These are phyloP conservation scores for Litsea cubeba DNA, from an alignment of 164 flowering plant species.

Conservation along the genomic window DNA sequence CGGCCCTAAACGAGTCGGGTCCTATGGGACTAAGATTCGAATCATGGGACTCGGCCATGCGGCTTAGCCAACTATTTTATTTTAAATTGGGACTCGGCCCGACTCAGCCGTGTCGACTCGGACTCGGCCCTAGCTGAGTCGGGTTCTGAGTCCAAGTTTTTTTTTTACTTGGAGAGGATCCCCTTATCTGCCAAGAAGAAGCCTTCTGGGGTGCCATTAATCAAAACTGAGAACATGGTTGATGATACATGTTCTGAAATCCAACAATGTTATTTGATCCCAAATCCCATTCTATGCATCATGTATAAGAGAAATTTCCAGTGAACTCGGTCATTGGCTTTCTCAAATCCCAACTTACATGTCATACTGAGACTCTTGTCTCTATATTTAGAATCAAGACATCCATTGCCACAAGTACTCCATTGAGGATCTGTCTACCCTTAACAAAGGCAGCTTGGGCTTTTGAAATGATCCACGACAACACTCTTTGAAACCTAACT, in stretches of 20 bases:
- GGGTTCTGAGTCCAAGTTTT: too few species aligned
- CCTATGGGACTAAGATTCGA: too few species aligned
- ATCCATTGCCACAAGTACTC: background rate
- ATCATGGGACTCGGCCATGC: too few species aligned
- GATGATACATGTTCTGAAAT: background rate
- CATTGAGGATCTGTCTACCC: background rate
- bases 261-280: background rate
- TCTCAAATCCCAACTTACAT: background rate
- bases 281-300: background rate
- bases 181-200: too few species aligned
- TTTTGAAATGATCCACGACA: background rate
- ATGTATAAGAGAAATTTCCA: background rate
- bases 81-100: too few species aligned
- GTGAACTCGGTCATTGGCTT: background rate
- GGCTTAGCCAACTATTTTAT: too few species aligned
- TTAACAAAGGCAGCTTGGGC: background rate
- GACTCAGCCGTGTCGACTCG: too few species aligned
- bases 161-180: background rate
- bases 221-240: background rate
- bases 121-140: too few species aligned
- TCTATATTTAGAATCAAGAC: too few species aligned
- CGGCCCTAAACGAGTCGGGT: too few species aligned
- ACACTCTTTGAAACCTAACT: background rate
- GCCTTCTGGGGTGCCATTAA: too few species aligned
- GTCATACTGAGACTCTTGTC: background rate